These are phyloP conservation scores for Madurella fahalii DNA, from an alignment of 2,329 filamentous ascomycete species.

Conservation along the genomic window DNA sequence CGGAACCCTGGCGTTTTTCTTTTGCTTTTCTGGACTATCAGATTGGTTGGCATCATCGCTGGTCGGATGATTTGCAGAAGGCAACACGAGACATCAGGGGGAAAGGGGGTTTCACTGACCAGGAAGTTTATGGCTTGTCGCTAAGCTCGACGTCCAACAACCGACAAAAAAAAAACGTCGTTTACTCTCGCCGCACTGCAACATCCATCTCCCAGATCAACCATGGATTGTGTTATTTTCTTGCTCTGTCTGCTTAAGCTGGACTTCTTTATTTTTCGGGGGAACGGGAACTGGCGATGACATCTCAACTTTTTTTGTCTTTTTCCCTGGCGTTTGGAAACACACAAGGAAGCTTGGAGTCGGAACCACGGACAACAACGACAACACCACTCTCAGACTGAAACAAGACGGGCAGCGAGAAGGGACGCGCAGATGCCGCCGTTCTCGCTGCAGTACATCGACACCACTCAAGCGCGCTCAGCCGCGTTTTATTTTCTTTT, in stretches of 20 bases:
- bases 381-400: conserved; percentile 24
- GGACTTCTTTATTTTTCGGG: conserved; percentile 13
- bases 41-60: conserved; percentile 25
- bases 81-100: conserved; percentile 11
- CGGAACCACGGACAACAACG: conserved; percentile 12
- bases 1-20: conserved; percentile 25
- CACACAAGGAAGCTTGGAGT: conserved; percentile 16
- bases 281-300: conserved; percentile 12
- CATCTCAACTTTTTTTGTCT: conserved; percentile 24
- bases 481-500: conserved; percentile 21
- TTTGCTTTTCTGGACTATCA: conserved; percentile 22
- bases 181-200: conserved; percentile 13
- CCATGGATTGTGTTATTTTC: conserved; percentile 22
- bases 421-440: neutral
- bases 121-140: conserved; percentile 16
- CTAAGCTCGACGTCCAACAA: conserved; percentile 18
- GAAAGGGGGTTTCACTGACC: conserved; percentile 11
- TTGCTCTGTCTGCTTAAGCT: conserved; percentile 23
- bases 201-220: conserved; percentile 16
- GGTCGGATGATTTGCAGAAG: conserved; percentile 22
- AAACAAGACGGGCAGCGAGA: conserved; percentile 13
- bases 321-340: conserved; percentile 21
- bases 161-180: conserved; percentile 22
- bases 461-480: conserved; percentile 21
- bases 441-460: neutral